Evolutionary conservation across 2,329 filamentous ascomycete species (phyloP), one percentile per base, ranked within the genome.

Genomic region (Elsinoe ampelina): DNA sequence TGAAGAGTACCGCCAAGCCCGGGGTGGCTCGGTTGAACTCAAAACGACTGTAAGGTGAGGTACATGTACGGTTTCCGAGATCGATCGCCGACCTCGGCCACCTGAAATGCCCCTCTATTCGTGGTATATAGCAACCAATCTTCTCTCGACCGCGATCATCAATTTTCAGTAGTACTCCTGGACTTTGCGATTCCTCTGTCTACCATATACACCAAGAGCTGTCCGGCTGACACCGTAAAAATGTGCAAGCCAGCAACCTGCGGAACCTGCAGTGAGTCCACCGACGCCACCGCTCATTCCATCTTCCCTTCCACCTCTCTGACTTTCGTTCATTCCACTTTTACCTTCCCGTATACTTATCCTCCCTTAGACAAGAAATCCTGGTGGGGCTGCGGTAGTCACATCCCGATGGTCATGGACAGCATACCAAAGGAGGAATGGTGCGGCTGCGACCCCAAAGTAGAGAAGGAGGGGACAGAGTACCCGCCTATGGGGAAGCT

Each of bases 201-300:
- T 22, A 22, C 22, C 22, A 22, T 22, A 22, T 22, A 22, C 22
- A 22, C 22, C 22, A 22, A 22, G 22, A 22, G 22, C 22, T 22
- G 22, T 22, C 3, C 22, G 22, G 5, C 22, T 3, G 5, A 22
- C 3, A 52, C 32, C 38, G 39, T 36, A 55, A 41, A 22, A n/a
- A 87, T 87, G 84, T 87, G 84, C 69, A 83, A 77, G 70, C 80
- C 80, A 69, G 78, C 80, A 20, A 77, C 72, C 59, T 87, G 84
- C 71, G 71, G 72, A 60, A 79, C 73, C 54, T 87, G 84, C 73
- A 73, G 84, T 86, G 76, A 64, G 81, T 74, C 38, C 15, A 20
- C 38, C 42, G n/a, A 22, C 20, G 41, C 17, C 36, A 19, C 32
- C 42, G 20, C 30, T 36, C 38, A 30, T 54, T 19, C 5, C 48